Conservation (phyloP, 192 early-diverging fungal species). For the Podila verticillata region DNA sequence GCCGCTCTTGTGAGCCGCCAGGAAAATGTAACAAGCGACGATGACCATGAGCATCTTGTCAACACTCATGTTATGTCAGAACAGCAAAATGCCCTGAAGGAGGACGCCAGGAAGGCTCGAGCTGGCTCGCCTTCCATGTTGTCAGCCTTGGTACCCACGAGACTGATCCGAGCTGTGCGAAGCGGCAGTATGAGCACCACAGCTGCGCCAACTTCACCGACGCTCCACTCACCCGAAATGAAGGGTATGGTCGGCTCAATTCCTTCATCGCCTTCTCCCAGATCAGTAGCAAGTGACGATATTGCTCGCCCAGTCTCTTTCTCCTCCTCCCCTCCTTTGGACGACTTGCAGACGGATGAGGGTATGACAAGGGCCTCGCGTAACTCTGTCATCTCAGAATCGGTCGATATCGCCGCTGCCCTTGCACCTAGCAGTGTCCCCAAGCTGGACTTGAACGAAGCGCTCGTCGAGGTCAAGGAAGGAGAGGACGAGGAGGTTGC, state of each 20-base stretch:
- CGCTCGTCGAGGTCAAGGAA: constrained; percentile 23
- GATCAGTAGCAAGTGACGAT: constrained; percentile 1
- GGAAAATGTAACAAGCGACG: constrained; percentile 29
- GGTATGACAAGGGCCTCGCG: constrained; percentile 11
- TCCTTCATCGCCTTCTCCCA: constrained; percentile 4
- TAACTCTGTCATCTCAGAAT: background rate
- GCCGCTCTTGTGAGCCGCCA: constrained; percentile 12
- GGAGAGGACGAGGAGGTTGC: constrained; percentile 37
- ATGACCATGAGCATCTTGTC: constrained; percentile 17
- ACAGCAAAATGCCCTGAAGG: constrained; percentile 11
- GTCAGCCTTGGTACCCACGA: constrained; percentile 35
- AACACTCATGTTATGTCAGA: constrained; percentile 2
- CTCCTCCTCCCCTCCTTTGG: constrained; percentile 11
- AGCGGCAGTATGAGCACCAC: constrained; percentile 28
- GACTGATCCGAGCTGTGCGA: constrained; percentile 40
- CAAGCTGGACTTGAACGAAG: constrained; percentile 19
- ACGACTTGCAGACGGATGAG: constrained; percentile 12
- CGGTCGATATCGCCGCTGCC: background rate
- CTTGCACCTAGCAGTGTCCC: constrained; percentile 12
- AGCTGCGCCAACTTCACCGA: background rate
- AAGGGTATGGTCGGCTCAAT: background rate
- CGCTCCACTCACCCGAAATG: constrained; percentile 23
- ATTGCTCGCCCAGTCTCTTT: constrained; percentile 17
- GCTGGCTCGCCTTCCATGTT: constrained; percentile 43
- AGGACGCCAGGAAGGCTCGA: constrained; percentile 10